Evolutionary conservation across 768 basidiomycete species (phyloP), one percentile per base, ranked within the genome.

Genomic region (Suillus placidus): DNA sequence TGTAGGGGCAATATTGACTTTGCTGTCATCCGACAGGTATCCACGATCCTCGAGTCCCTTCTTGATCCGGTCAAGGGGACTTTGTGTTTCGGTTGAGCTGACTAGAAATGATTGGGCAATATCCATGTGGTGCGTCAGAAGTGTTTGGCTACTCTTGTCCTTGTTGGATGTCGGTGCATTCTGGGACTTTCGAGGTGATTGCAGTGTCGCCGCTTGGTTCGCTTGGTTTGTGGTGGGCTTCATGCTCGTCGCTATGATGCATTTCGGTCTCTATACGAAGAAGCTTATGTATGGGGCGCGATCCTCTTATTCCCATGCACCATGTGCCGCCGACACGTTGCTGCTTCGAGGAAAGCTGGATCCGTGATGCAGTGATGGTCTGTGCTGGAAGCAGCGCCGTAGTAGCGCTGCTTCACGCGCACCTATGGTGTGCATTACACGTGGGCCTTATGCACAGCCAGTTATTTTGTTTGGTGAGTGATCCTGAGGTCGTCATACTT

Each of bases 31-130:
- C 2, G 77, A 74, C 62, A 72, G 70, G 69, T 67, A 71, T 66
- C 75, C 73, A 38, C 71, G 52, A 20, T 60, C 71, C 69, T 78
- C 76, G 58, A 77, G 66, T 32, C 69, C 69, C 52, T 71, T 72
- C 71, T 77, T 78, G 67, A 77, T 73, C 14, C 67, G 69, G 55
- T 77, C 71, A 67, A 77, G 69, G 52, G 63, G 68, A 52, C 71
- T 71, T 57, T 76, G 70, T 34, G 72, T 75, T 54, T 70, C 71
- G 65, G 69, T 63, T 38, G 74, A 77, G 56, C 66, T 69, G 43
- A 78, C 66, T 40, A 69, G 76, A 69, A 76, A 20, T 58, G 65
- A 74, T 69, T 77, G 74, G 42, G 77, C 71, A 67, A 76, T 68
- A 62, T 77, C 74, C 66, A 77, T 67, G 68, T 74, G 66, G 57